phyloP scores from a whole-genome alignment of 2,329 filamentous ascomycete species.

The Endothia cerciana region DNA sequence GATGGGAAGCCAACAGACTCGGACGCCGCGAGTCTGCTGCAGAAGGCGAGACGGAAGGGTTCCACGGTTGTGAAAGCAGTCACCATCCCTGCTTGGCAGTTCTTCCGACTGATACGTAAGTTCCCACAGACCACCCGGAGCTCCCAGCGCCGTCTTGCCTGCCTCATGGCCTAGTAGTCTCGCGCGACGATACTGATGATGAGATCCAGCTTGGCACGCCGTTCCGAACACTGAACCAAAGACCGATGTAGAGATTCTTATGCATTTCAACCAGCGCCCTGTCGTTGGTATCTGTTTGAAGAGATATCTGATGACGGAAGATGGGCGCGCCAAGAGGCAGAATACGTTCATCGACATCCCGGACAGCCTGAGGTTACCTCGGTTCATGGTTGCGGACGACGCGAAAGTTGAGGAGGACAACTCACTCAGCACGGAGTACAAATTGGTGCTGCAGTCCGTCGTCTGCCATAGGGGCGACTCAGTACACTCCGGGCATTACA shows the following conservation, averaged over 20 bases:
- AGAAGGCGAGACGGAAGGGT: slow-evolving; percentile 49
- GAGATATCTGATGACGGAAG: slow-evolving; percentile 76
- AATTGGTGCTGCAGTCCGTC: slow-evolving; percentile 86
- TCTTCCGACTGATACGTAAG: slow-evolving; percentile 90
- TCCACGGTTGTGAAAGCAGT: slow-evolving; percentile 74
- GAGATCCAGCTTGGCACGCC: slow-evolving; percentile 77
- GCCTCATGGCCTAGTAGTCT: background rate
- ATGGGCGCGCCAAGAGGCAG: slow-evolving; percentile 71
- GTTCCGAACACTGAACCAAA: slow-evolving; percentile 54
- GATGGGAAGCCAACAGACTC: slow-evolving; percentile 49
- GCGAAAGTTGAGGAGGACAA: slow-evolving; percentile 61
- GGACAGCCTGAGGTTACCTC: slow-evolving; percentile 75
- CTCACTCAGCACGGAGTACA: slow-evolving; percentile 85
- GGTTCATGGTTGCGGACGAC: slow-evolving; percentile 83
- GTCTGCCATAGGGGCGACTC: slow-evolving; percentile 90
- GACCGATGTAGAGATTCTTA: slow-evolving; percentile 80
- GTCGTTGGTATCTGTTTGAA: slow-evolving; percentile 93
- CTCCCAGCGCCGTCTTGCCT: background rate
- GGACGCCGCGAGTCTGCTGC: slow-evolving; percentile 47
- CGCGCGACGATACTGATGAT: slow-evolving; percentile 39
- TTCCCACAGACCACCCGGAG: background rate
- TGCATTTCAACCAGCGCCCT: slow-evolving; percentile 82
- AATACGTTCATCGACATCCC: slow-evolving; percentile 92
- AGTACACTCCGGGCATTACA: slow-evolving; percentile 87
- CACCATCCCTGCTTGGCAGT: slow-evolving; percentile 95